These are phyloP conservation scores for Venturia pyrina DNA, from an alignment of 2,329 filamentous ascomycete species.

Conservation along the genomic window DNA sequence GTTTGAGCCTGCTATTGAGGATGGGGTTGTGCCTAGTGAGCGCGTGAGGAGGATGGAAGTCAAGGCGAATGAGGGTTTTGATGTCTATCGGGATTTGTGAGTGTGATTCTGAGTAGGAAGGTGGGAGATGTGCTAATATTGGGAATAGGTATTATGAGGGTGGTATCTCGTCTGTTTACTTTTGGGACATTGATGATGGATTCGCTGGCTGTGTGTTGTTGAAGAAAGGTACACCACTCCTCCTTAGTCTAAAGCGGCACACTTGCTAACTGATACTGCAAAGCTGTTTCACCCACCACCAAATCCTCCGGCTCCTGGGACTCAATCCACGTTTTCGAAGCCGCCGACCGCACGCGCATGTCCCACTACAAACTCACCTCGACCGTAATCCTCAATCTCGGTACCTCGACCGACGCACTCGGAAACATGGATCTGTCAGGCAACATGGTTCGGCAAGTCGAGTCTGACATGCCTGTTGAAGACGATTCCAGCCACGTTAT, in stretches of 20 bases:
- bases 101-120: slow-evolving; percentile 18
- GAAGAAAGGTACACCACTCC: slow-evolving; percentile 67
- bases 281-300: slow-evolving; percentile 57
- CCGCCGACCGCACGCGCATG: slow-evolving; percentile 79
- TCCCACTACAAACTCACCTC: slow-evolving; percentile 97
- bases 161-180: slow-evolving; percentile 89
- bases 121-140: background rate
- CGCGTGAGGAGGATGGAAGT: slow-evolving; percentile 15
- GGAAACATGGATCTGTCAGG: slow-evolving; percentile 87
- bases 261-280: background rate
- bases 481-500: slow-evolving; percentile 43
- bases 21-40: slow-evolving; percentile 31
- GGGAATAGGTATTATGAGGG: slow-evolving; percentile 75
- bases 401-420: slow-evolving; percentile 55
- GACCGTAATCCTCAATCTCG: slow-evolving; percentile 86
- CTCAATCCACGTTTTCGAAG: slow-evolving; percentile 97
- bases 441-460: slow-evolving; percentile 96
- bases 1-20: slow-evolving; percentile 78
- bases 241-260: background rate
- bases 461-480: slow-evolving; percentile 69
- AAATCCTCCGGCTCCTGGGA: slow-evolving; percentile 81
- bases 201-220: slow-evolving; percentile 92
- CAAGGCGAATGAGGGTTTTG: slow-evolving; percentile 83
- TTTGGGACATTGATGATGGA: slow-evolving; percentile 96
- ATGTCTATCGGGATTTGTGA: slow-evolving; percentile 84